Evolutionary conservation across 768 basidiomycete species (phyloP).

Genomic region (Cystobasidium ongulense): DNA sequence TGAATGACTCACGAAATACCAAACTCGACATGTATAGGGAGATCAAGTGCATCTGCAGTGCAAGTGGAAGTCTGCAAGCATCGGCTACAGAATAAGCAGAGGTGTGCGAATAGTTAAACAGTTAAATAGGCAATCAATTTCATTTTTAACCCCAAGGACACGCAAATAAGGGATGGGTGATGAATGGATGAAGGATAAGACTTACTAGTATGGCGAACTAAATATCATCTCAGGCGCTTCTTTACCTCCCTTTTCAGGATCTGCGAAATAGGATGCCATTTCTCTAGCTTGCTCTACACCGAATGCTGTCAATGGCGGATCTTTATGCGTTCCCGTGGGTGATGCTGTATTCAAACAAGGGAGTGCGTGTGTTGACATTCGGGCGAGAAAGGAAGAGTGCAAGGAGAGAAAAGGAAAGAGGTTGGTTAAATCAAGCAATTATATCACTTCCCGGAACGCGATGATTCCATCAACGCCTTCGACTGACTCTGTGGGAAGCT

Average conservation of each 20-base stretch:
- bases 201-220: slow-evolving; percentile 19
- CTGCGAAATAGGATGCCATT: slow-evolving; percentile 3
- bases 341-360: background rate
- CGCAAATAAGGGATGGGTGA: too few relatives aligned
- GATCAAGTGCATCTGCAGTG: slow-evolving; percentile 13
- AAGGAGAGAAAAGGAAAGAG: background rate
- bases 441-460: background rate
- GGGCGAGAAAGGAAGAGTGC: background rate
- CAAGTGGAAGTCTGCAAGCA: slow-evolving; percentile 22
- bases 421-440: background rate
- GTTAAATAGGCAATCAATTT: background rate
- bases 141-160: too few relatives aligned
- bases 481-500: background rate
- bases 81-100: background rate
- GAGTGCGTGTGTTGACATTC: background rate
- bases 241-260: background rate
- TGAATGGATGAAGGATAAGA: too few relatives aligned
- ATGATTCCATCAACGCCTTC: too few relatives aligned
- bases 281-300: slow-evolving; percentile 19
- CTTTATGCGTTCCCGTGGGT: slow-evolving; percentile 14
- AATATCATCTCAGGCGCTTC: slow-evolving; percentile 11
- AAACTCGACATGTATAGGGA: slow-evolving; percentile 26
- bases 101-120: background rate
- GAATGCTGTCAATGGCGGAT: slow-evolving; percentile 24
- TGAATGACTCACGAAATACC: slow-evolving; percentile 24